Base-by-base conservation (phyloP, 129 eudicot species). In the Pseudognaphalium luteoalbum region DNA sequence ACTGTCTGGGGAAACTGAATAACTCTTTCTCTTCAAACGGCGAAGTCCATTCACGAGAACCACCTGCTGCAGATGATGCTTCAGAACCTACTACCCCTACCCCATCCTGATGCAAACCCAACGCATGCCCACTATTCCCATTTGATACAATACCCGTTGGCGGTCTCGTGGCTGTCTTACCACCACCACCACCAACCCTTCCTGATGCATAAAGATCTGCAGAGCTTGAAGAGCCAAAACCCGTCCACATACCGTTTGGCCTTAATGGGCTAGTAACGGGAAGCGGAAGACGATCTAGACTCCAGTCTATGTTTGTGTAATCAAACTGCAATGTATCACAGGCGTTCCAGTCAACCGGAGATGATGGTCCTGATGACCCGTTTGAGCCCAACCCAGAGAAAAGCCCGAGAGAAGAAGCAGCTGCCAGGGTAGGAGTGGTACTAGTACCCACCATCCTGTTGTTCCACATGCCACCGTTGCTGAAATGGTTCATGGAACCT, bases 11-110 rank as follows among this genome's bases (percentile, higher is more conserved):
- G 70, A 90, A 82, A 82, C 89, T 90, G 75, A 92, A 92, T 73
- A 92, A 71, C 73, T 92, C 98, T 81, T 80, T 89, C 87, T 88
- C 96, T 84, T 92, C 98, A 73, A 92, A 92, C 0, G 98, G 98
- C 59, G 98, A 92, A 68, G 90, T 80, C 96, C 98, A 92, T 73
- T 92, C 98, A 6, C 90, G 88, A 33, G 96, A 89, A 69, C 85
- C 84, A 62, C 88, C 91, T 37, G 77, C 71, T 37, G 77, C 71
- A 35, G 88, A 74, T 30, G 83, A 74, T 35, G 83, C 58, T 39
- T 85, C 92, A 14, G 81, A 58, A 59, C 84, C 77, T 22, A 85
- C 50, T 17, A 66, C 88, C n/a, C 59, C 76, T 50, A 69, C 81
- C 21, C 81, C 89, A 33, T 83, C 87, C 50, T 82, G 85, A 76